Conservation (phyloP, 805 yeast genomes). For the Danielia reshetovae region DNA sequence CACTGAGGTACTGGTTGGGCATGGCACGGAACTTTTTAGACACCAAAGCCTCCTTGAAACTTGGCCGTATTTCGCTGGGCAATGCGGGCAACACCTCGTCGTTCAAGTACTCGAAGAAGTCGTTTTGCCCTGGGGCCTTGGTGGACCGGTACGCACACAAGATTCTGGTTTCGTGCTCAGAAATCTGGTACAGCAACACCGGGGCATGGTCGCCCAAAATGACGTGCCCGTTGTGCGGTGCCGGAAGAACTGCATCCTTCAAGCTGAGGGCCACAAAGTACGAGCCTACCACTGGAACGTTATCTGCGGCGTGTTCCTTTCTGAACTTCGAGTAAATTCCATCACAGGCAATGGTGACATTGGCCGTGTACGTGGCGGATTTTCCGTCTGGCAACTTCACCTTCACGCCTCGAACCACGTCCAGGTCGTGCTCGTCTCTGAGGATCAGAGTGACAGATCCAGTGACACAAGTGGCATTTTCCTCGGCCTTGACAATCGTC, state of each 20-base stretch:
- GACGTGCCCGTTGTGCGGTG: conserved; percentile 81
- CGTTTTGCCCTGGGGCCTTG: conserved; percentile 68
- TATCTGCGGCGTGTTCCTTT: conserved; percentile 58
- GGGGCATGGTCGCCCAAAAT: conserved; percentile 85
- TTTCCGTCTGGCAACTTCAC: conserved; percentile 44
- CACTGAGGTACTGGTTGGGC: conserved; percentile 93
- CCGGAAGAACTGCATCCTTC: conserved; percentile 70
- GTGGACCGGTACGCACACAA: conserved; percentile 79
- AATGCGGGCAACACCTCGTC: conserved; percentile 60
- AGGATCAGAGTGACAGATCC: conserved; percentile 76
- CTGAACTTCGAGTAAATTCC: conserved; percentile 94
- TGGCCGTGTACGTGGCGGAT: conserved; percentile 42
- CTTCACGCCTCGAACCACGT: conserved; percentile 70
- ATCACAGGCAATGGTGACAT: conserved; percentile 77
- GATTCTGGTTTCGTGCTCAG: conserved; percentile 78
- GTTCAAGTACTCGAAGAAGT: conserved; percentile 56
- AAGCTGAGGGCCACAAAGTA: conserved; percentile 85
- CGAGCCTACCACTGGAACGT: conserved; percentile 67
- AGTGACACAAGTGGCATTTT: conserved; percentile 73
- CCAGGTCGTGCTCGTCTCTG: conserved; percentile 44
- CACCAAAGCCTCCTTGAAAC: conserved; percentile 62
- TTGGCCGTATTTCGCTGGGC: conserved; percentile 62
- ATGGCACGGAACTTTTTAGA: conserved; percentile 63
- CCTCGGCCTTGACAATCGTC: conserved; percentile 58
- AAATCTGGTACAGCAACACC: conserved; percentile 81